Evolutionary conservation across 805 yeast species (phyloP).

Genomic region (Blastobotrys chiropterorum): DNA sequence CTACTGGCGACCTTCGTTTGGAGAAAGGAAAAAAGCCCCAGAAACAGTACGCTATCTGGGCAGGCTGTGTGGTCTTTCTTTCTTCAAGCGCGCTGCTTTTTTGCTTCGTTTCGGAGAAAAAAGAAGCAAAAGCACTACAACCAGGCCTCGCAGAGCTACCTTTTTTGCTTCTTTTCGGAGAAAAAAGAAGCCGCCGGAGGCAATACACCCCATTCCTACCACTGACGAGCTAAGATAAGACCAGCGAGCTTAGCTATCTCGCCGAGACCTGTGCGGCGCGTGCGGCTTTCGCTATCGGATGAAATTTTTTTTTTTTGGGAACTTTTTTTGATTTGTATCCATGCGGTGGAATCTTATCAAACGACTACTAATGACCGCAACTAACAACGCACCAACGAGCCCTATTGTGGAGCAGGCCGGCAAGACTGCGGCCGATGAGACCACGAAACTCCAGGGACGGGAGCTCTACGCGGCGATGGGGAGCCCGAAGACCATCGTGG

Average conservation of each 20-base stretch:
- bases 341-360: neutral
- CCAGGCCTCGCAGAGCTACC: neutral
- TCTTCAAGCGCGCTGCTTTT: neutral
- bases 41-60: neutral
- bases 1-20: neutral
- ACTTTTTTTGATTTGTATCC: neutral
- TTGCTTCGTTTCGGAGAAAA: no score
- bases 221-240: no score
- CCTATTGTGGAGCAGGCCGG: neutral
- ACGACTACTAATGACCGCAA: neutral
- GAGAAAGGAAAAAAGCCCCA: neutral
- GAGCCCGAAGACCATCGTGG: conserved; percentile 76
- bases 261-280: no score
- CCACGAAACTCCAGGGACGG: conserved; percentile 51
- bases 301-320: neutral
- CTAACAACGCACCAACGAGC: neutral
- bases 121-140: neutral
- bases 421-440: neutral
- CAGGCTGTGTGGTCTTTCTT: neutral
- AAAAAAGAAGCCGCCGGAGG: neutral
- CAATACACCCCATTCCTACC: no score
- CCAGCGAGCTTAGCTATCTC: no score
- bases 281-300: neutral
- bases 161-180: neutral
- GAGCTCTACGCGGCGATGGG: conserved; percentile 65